Percentiles rank a stretch among this genome's conserved stretches.
Conservation (phyloP, 495 filamentous ascomycete genomes). For the Astrothelium macrocarpum region DNA sequence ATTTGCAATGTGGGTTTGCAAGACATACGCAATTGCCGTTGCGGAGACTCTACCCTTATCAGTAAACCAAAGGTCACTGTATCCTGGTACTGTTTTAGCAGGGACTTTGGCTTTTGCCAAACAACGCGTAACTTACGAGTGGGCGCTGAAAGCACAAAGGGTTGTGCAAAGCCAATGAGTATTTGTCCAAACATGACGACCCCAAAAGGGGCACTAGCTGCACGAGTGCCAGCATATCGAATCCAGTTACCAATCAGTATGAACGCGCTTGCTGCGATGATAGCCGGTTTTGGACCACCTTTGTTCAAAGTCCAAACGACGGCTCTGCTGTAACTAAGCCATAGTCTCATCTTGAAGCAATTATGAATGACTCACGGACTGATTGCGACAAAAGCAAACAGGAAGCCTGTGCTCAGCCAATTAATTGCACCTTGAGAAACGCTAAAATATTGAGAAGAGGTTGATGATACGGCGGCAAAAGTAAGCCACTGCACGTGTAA, state of each 20-base stretch:
- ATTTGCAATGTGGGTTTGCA: slow-evolving; percentile 75
- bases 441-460: slow-evolving; percentile 64
- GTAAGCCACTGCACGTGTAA: slow-evolving; percentile 66
- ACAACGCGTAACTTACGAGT: slow-evolving; percentile 39
- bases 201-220: slow-evolving; percentile 53
- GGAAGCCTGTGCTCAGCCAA: slow-evolving; percentile 79
- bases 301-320: slow-evolving; percentile 71
- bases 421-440: slow-evolving; percentile 73
- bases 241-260: slow-evolving; percentile 85
- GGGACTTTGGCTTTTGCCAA: neutral
- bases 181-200: slow-evolving; percentile 93
- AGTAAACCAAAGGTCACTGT: slow-evolving; percentile 92
- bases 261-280: slow-evolving; percentile 62
- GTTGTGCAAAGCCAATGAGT: slow-evolving; percentile 78
- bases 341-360: neutral
- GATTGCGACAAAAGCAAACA: slow-evolving; percentile 71
- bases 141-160: slow-evolving; percentile 83
- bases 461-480: slow-evolving; percentile 74
- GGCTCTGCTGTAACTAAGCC: slow-evolving; percentile 31
- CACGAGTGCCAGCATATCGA: slow-evolving; percentile 69
- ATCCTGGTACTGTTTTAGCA: slow-evolving; percentile 27
- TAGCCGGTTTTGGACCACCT: slow-evolving; percentile 67
- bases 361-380: slow-evolving; percentile 47
- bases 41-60: slow-evolving; percentile 73
- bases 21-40: slow-evolving; percentile 73